Evolutionary conservation across 1,284 basidiomycete species (phyloP).

Genomic region (Vanrija sp.): DNA sequence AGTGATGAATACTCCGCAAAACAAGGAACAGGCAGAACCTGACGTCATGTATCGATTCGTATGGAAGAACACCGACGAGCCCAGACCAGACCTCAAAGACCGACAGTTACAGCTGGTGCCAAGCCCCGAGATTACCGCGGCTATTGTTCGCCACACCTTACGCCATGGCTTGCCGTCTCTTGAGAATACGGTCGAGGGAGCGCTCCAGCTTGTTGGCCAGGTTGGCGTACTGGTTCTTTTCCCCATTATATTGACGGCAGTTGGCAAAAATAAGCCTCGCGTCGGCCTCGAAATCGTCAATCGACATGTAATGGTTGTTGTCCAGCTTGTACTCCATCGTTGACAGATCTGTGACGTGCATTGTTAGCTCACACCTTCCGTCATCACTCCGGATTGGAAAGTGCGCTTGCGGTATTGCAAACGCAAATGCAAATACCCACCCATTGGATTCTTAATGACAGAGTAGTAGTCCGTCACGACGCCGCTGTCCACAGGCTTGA

Average conservation of each 20-base stretch:
- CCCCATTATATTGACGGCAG: constrained; percentile 84
- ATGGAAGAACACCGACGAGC: too few relatives aligned
- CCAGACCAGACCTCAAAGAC: too few relatives aligned
- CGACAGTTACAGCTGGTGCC: too few relatives aligned
- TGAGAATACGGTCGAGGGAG: constrained; percentile 47
- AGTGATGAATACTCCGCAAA: too few relatives aligned
- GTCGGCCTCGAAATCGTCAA: constrained; percentile 77
- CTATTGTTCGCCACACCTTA: too few relatives aligned
- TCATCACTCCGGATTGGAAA: background rate
- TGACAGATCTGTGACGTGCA: constrained; percentile 62
- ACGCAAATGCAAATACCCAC: constrained; percentile 52
- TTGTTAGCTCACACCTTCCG: background rate
- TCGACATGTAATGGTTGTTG: constrained; percentile 64
- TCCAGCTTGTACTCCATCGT: constrained; percentile 94
- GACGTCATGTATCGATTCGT: too few relatives aligned
- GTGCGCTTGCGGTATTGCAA: background rate
- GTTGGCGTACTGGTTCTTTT: constrained; percentile 77
- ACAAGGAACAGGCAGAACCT: too few relatives aligned
- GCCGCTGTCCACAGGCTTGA: constrained; percentile 62
- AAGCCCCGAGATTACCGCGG: too few relatives aligned
- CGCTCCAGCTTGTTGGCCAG: constrained; percentile 78
- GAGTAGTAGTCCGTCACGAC: constrained; percentile 91
- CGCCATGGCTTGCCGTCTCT: constrained; percentile 38
- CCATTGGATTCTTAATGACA: constrained; percentile 90
- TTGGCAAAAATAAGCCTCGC: constrained; percentile 86